These are phyloP conservation scores for Dissophora ornata DNA, from an alignment of 192 early-diverging fungal genomes.

Conservation along the genomic window DNA sequence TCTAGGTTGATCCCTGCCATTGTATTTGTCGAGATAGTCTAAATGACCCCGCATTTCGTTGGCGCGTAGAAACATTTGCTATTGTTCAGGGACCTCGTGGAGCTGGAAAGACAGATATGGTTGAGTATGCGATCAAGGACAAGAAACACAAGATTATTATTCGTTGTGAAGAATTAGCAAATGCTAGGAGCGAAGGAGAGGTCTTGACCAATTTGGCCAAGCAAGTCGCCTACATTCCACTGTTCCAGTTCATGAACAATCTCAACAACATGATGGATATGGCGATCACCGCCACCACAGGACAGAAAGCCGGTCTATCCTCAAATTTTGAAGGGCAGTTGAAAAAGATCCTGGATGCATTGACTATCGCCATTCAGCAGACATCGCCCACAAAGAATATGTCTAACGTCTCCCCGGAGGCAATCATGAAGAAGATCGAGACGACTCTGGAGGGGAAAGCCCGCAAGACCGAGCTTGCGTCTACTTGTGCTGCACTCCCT, in stretches of 20 bases:
- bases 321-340: slow-evolving; percentile 87
- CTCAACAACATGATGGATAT: slow-evolving; percentile 83
- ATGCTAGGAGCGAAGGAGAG: slow-evolving; percentile 76
- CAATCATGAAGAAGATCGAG: slow-evolving; percentile 51
- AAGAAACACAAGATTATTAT: slow-evolving; percentile 83
- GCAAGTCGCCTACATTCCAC: slow-evolving; percentile 92
- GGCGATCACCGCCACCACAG: slow-evolving; percentile 88
- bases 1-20: too few species aligned
- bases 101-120: slow-evolving; percentile 80
- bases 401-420: slow-evolving; percentile 62
- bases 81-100: slow-evolving; percentile 89
- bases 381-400: slow-evolving; percentile 39
- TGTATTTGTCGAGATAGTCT: too few species aligned
- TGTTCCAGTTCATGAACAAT: slow-evolving; percentile 84
- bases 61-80: slow-evolving; percentile 76
- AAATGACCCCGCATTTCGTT: too few species aligned
- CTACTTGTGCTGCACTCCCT: neutral
- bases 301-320: slow-evolving; percentile 85
- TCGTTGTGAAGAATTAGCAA: slow-evolving; percentile 81
- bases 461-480: slow-evolving; percentile 1
- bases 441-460: slow-evolving; percentile 34
- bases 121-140: slow-evolving; percentile 73
- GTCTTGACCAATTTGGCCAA: slow-evolving; percentile 80
- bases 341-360: slow-evolving; percentile 83
- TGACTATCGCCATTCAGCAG: slow-evolving; percentile 77